These are phyloP conservation scores for Chalciporus sphaerocephalus DNA, from an alignment of 768 basidiomycete genomes.

Conservation along the genomic window DNA sequence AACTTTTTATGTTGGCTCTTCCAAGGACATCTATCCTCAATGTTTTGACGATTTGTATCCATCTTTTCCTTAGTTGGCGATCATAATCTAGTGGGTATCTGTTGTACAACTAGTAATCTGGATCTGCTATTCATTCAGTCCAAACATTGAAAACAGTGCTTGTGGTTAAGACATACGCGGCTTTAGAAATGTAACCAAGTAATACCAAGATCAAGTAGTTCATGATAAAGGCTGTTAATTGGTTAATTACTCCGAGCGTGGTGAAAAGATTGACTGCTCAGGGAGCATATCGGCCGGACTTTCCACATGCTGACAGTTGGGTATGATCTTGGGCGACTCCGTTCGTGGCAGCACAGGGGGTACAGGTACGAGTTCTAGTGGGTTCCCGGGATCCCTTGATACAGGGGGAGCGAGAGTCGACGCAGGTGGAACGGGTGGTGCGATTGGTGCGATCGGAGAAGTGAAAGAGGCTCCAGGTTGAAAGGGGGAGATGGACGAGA, in stretches of 20 bases:
- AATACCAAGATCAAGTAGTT: background rate
- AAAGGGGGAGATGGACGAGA: conserved; percentile 7
- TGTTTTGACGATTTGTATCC: conserved; percentile 2
- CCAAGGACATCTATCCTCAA: background rate
- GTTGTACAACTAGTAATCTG: background rate
- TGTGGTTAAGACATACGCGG: too few relatives aligned
- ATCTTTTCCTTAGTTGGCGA: background rate
- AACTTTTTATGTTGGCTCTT: background rate
- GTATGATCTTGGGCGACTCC: conserved; percentile 20
- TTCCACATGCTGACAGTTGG: conserved; percentile 23
- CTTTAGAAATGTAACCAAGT: too few relatives aligned
- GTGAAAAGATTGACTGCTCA: conserved; percentile 6
- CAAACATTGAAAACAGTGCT: background rate
- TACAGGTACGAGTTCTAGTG: background rate
- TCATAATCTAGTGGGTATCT: conserved; percentile 2
- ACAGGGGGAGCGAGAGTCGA: conserved; percentile 13
- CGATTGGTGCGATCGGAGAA: background rate
- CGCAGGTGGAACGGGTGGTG: conserved; percentile 20
- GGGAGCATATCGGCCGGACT: conserved; percentile 30
- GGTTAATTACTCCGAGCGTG: background rate
- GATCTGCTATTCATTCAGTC: background rate
- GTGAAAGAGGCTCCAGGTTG: conserved; percentile 1
- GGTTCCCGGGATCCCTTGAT: background rate
- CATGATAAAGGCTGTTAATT: background rate
- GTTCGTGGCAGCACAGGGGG: conserved; percentile 8